These are phyloP conservation scores for Cutaneotrichosporon curvatum DNA, from an alignment of 1,284 basidiomycete genomes.

Conservation along the genomic window DNA sequence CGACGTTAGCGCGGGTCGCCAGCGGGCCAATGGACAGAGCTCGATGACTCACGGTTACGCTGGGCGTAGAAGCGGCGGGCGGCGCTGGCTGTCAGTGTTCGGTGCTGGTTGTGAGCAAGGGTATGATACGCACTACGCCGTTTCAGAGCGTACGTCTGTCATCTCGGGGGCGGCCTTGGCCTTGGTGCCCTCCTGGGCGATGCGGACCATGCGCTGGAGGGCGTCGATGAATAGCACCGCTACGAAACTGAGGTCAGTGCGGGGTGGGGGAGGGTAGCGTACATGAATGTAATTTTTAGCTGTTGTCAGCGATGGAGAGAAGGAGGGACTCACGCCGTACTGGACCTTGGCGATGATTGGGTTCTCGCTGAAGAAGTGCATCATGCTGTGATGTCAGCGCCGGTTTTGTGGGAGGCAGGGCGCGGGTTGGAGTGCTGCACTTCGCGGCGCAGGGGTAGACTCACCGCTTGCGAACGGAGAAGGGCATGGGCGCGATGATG, in stretches of 20 bases:
- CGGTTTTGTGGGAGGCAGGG: too few relatives aligned
- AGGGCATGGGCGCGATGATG: constrained; percentile 47
- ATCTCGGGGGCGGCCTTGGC: constrained; percentile 58
- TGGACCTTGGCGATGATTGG: constrained; percentile 50
- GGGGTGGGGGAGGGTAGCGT: constrained; percentile 24
- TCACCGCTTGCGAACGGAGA: constrained; percentile 44
- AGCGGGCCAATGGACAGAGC: neutral
- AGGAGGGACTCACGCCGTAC: constrained; percentile 43
- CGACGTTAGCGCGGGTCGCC: too few relatives aligned
- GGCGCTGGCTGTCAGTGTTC: constrained; percentile 41
- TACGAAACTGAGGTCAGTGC: constrained; percentile 60
- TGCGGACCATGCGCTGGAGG: constrained; percentile 83
- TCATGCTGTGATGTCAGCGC: constrained; percentile 32
- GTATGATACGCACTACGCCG: constrained; percentile 54
- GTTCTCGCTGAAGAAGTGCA: constrained; percentile 48
- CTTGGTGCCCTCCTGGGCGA: constrained; percentile 57
- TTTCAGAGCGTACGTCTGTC: constrained; percentile 69
- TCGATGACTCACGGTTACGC: constrained; percentile 51
- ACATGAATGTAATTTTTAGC: constrained; percentile 94
- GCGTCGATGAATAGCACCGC: constrained; percentile 67
- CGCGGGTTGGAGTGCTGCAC: neutral
- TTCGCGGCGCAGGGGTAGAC: too few relatives aligned
- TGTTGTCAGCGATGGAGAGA: constrained; percentile 20
- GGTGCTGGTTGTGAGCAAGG: too few relatives aligned
- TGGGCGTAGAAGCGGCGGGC: constrained; percentile 81